These are phyloP conservation scores for Diaporthe batatas DNA, from an alignment of 2,329 filamentous ascomycete genomes.

Conservation along the genomic window DNA sequence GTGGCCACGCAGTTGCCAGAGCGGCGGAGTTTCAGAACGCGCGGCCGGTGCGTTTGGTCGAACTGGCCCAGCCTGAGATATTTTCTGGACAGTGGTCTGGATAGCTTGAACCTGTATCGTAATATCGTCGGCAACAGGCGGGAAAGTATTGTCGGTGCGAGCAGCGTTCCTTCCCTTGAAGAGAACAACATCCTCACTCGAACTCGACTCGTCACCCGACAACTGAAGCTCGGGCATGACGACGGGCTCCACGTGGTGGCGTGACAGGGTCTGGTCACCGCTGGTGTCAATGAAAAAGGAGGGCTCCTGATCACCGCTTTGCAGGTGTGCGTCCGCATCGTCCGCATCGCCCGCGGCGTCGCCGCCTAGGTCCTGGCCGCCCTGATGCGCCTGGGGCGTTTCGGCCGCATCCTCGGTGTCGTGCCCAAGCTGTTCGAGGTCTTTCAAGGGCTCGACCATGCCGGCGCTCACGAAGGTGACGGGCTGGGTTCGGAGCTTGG, in stretches of 20 bases:
- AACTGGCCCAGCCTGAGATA: conserved; percentile 22
- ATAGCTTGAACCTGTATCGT: conserved; percentile 42
- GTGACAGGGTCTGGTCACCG: conserved; percentile 48
- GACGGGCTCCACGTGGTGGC: conserved; percentile 30
- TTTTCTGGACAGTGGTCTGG: conserved; percentile 39
- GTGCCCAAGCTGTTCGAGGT: conserved; percentile 49
- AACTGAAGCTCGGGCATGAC: conserved; percentile 43
- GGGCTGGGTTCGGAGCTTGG: conserved; percentile 62
- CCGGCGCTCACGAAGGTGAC: conserved; percentile 68
- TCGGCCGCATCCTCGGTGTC: conserved; percentile 2
- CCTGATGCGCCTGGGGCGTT: not conserved
- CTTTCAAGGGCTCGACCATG: conserved; percentile 62
- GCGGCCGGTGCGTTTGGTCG: conserved; percentile 13
- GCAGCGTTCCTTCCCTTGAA: conserved; percentile 61
- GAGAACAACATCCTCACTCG: conserved; percentile 80
- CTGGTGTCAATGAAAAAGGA: conserved; percentile 56
- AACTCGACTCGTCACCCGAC: conserved; percentile 57
- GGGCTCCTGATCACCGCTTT: conserved; percentile 18
- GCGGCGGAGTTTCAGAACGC: conserved; percentile 26
- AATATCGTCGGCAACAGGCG: conserved; percentile 46
- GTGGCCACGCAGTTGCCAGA: conserved; percentile 43
- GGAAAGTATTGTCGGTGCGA: conserved; percentile 41
- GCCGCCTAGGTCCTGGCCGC: not conserved
- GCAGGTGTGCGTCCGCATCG: conserved; percentile 18
- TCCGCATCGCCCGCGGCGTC: conserved; percentile 31